Percentiles rank a stretch among this genome's conserved stretches.
phyloP scores from a whole-genome alignment of 2,329 filamentous ascomycete species.

The Dendryphion nanum region DNA sequence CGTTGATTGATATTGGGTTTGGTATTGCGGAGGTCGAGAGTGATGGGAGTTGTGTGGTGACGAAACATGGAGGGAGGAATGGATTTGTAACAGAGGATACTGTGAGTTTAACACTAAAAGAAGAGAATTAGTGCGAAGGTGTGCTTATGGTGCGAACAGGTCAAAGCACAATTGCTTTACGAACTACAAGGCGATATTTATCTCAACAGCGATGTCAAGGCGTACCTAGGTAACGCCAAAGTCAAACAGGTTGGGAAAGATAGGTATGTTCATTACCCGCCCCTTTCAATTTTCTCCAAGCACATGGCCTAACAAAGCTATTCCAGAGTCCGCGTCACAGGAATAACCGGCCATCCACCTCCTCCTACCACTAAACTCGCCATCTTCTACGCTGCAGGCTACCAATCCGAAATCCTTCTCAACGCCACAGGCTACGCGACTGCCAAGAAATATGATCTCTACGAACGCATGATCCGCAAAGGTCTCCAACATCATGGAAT shows the following conservation, averaged over 20 bases:
- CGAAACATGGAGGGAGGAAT: constrained; percentile 48
- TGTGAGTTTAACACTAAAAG: too few relatives aligned
- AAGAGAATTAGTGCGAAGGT: too few relatives aligned
- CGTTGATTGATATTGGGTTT: constrained; percentile 46
- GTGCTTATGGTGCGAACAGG: too few relatives aligned
- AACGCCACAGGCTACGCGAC: constrained; percentile 46
- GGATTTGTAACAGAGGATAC: constrained; percentile 35
- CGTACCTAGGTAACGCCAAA: constrained; percentile 35
- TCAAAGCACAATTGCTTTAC: constrained; percentile 45
- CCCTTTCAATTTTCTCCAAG: neutral
- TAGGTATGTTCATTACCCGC: constrained; percentile 18
- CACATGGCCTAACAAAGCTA: neutral
- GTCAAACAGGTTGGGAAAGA: constrained; percentile 33
- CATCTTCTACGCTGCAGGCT: constrained; percentile 40
- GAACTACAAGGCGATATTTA: constrained; percentile 49
- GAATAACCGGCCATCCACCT: constrained; percentile 40
- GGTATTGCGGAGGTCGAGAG: constrained; percentile 51
- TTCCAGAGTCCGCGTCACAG: constrained; percentile 33
- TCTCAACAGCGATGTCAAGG: constrained; percentile 47
- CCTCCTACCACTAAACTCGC: constrained; percentile 43
- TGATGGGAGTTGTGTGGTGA: constrained; percentile 49
- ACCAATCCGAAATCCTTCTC: constrained; percentile 38
- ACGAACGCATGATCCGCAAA: constrained; percentile 48
- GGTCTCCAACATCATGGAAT: constrained; percentile 41
- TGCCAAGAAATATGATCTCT: constrained; percentile 49